Conservation (phyloP, 2,329 filamentous ascomycete genomes). For the Aureobasidium namibiae region DNA sequence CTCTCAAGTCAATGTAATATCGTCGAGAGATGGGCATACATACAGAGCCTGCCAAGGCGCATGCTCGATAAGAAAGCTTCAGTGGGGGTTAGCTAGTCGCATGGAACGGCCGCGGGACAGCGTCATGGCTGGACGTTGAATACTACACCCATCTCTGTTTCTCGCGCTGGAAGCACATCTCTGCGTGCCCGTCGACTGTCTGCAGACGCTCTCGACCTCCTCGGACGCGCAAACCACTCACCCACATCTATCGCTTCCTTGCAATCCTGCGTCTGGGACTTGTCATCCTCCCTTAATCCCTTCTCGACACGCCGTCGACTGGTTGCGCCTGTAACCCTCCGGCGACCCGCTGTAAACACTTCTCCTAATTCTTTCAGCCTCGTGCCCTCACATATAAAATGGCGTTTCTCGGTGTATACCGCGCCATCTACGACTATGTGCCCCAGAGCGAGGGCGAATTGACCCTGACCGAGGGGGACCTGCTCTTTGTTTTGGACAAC, state of each 20-base stretch:
- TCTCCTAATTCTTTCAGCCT: background rate
- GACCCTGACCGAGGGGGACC: constrained; percentile 72
- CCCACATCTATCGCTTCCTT: background rate
- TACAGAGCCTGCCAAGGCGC: background rate
- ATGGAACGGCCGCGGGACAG: background rate
- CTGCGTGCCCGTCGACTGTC: background rate
- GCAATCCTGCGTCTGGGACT: background rate
- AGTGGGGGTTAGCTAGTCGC: background rate
- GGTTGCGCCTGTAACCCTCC: background rate
- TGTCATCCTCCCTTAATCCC: background rate
- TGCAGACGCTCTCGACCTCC: background rate
- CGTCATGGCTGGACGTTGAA: background rate
- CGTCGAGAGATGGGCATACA: background rate
- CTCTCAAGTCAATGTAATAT: background rate
- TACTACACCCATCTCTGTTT: background rate
- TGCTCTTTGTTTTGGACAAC: constrained; percentile 84
- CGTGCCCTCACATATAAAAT: constrained; percentile 41
- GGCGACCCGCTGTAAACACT: background rate
- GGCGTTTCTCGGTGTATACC: constrained; percentile 88
- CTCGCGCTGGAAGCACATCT: background rate
- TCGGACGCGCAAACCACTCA: background rate
- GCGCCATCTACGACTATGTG: constrained; percentile 84
- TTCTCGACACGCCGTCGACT: background rate
- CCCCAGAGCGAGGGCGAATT: constrained; percentile 83
- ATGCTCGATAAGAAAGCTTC: background rate